phyloP scores from a whole-genome alignment of 805 yeast genomes.

The Saccharomyces cerevisiae region DNA sequence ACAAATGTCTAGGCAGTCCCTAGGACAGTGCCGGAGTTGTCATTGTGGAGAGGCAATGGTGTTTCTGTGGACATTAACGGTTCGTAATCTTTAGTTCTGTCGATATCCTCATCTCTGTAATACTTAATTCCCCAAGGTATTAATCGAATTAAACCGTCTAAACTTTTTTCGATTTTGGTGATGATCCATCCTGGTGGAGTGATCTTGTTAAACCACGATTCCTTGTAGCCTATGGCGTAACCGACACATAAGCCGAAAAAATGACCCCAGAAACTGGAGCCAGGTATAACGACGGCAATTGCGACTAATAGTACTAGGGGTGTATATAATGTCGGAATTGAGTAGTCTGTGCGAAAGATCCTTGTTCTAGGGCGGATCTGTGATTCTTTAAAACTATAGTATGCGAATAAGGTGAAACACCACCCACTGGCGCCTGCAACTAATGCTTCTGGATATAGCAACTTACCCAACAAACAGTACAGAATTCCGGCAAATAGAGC shows the following conservation, averaged over 20 bases:
- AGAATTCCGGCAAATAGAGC: conserved; percentile 64
- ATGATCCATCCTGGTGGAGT: conserved; percentile 60
- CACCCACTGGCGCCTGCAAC: conserved; percentile 69
- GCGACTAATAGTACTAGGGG: conserved; percentile 50
- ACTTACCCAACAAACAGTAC: conserved; percentile 40
- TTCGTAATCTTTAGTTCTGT: conserved; percentile 27
- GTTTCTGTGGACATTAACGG: conserved; percentile 4
- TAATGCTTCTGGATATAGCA: conserved; percentile 43
- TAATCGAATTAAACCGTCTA: conserved; percentile 41
- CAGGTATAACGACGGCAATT: conserved; percentile 48
- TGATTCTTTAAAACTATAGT: conserved; percentile 45
- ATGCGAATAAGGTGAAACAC: conserved; percentile 60
- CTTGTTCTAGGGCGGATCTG: conserved; percentile 35
- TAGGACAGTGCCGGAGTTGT: conserved; percentile 3
- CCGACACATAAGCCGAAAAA: conserved; percentile 61
- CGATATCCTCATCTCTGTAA: conserved; percentile 46
- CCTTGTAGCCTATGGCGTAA: conserved; percentile 42
- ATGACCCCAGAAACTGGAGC: conserved; percentile 69
- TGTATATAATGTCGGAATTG: conserved; percentile 49
- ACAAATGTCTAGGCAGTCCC: conserved; percentile 1
- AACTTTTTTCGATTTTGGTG: conserved; percentile 52
- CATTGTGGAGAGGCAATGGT: conserved; percentile 12
- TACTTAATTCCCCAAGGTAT: conserved; percentile 46
- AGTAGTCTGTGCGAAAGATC: conserved; percentile 31
- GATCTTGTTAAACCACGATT: conserved; percentile 47